Evolutionary conservation across 2,329 filamentous ascomycete genomes (phyloP), one percentile per base, ranked within the genome.

Genomic region (Emmonsiellopsis sp.): DNA sequence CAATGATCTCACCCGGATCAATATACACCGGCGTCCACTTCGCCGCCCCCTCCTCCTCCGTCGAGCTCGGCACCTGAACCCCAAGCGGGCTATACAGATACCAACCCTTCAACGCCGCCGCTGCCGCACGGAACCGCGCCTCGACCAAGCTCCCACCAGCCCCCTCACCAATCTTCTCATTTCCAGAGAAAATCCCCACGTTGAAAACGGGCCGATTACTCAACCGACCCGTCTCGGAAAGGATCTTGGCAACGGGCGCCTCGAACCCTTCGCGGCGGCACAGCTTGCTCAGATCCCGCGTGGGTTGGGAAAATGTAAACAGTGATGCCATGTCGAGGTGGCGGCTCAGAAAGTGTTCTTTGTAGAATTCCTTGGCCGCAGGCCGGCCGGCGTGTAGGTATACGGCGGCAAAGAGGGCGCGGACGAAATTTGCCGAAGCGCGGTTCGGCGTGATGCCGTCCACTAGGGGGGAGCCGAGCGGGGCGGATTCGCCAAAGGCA

Each of bases 221-320:
- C 61, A 80, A 70, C 55, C 93, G 83, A 67, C 93, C 93, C 3
- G 93, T 97, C 76, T 98, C 93, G 63, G 85, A 89, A 62, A 95
- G 80, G 52, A 98, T 80, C 54, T 91, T 83, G 13, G 93, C 93
- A 30, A 96, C 81, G 0, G 93, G 93, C 7, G 82, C 70, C 62
- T 94, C 88, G 70, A 97, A 97, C 58, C 87, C 85, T 75, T 98
- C 93, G 56, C 93, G 79, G 5, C 84, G 84, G 73, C 93, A 98
- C 43, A 98, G 77, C 61, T 85, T 80, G 55, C 82, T 81, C 40
- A 98, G 79, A 71, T 98, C 93, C 59, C 86, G 83, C 31, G 89
- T 89, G 0, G 93, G 92, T 54, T 86, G 80, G 58, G 81, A 80
- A 78, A 98, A 97, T 58, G 83, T 76, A 75, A 98, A 98, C 56